Conservation (phyloP, 2,329 filamentous ascomycete species). For the Neonectria magnoliae region DNA sequence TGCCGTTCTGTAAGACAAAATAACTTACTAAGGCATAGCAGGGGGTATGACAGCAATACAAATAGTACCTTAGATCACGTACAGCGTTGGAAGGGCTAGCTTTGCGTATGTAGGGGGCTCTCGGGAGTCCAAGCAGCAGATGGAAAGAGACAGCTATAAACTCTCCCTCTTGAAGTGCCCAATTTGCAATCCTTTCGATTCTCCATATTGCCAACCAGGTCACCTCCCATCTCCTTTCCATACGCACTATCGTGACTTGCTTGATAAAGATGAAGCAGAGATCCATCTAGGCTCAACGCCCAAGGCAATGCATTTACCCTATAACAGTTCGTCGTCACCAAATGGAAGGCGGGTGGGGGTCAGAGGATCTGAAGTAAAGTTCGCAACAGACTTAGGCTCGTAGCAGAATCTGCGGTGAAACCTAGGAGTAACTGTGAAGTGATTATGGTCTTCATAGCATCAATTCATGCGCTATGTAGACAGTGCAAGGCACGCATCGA, state of each 20-base stretch:
- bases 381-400: background rate
- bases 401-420: background rate
- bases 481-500: slow-evolving; percentile 84
- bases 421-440: slow-evolving; percentile 2
- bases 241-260: background rate
- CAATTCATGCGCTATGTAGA: slow-evolving; percentile 50
- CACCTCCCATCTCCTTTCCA: background rate
- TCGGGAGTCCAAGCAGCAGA: background rate
- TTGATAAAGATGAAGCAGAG: background rate
- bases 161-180: too few relatives aligned
- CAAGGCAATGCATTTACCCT: background rate
- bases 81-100: background rate
- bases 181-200: too few relatives aligned
- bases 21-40: background rate
- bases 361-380: background rate
- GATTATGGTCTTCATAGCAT: slow-evolving; percentile 15
- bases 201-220: background rate
- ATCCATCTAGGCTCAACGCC: background rate
- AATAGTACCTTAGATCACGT: background rate
- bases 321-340: background rate
- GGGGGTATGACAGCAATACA: background rate
- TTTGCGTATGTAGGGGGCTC: background rate
- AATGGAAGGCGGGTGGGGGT: background rate
- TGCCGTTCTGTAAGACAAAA: too few relatives aligned
- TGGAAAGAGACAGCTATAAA: too few relatives aligned